phyloP scores from a whole-genome alignment of 495 filamentous ascomycete genomes.

The Xylaria cubensis region DNA sequence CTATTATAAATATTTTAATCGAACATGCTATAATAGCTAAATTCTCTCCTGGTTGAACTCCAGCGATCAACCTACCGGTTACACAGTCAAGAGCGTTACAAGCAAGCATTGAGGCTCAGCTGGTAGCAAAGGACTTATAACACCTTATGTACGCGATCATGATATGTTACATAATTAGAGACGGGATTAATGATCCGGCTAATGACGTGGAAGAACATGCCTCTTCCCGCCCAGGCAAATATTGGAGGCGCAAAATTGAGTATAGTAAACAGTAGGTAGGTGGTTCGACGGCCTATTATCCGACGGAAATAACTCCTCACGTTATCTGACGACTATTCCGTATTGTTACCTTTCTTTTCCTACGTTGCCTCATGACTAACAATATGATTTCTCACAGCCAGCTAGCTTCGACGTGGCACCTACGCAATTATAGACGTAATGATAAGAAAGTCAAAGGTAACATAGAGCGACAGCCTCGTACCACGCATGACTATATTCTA shows the following conservation, averaged over 20 bases:
- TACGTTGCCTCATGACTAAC: not conserved
- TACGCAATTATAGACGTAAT: not conserved
- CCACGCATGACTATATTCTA: not conserved
- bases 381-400: too few relatives aligned
- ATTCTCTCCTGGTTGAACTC: not conserved
- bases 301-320: not conserved
- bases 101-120: not conserved
- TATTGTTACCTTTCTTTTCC: not conserved
- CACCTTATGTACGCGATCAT: not conserved
- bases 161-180: not conserved
- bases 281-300: not conserved
- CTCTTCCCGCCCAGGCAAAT: too few relatives aligned
- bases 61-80: not conserved
- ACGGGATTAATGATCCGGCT: not conserved
- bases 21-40: not conserved
- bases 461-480: not conserved
- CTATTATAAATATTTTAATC: constrained; percentile 12
- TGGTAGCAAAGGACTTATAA: not conserved
- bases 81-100: not conserved
- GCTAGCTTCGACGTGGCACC: not conserved
- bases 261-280: not conserved
- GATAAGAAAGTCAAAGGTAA: too few relatives aligned
- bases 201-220: not conserved
- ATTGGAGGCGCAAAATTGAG: too few relatives aligned
- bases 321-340: not conserved